These are phyloP conservation scores for Elsinoe ampelina DNA, from an alignment of 2,329 filamentous ascomycete species.

Conservation along the genomic window DNA sequence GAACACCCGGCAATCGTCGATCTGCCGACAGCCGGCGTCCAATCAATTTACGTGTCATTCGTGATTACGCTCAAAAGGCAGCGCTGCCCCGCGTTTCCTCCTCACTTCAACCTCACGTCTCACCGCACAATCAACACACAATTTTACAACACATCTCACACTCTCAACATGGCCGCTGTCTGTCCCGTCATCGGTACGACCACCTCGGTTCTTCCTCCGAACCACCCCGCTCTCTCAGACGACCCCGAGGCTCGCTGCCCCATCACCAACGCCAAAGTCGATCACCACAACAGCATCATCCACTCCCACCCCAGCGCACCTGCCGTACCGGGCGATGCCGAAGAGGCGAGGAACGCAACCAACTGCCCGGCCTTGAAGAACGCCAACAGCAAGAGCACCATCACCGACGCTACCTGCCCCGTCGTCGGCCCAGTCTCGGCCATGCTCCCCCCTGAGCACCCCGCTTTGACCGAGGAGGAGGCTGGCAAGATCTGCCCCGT, in stretches of 20 bases:
- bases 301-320: slow-evolving; percentile 33
- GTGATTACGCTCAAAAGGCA: slow-evolving; percentile 1
- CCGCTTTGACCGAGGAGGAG: slow-evolving; percentile 30
- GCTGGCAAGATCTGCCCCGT: slow-evolving; percentile 34
- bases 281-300: slow-evolving; percentile 35
- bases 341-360: slow-evolving; percentile 27
- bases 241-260: slow-evolving; percentile 37
- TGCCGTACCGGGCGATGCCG: slow-evolving; percentile 22
- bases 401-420: slow-evolving; percentile 37
- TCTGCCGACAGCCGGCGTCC: background rate
- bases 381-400: slow-evolving; percentile 28
- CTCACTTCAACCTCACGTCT: background rate
- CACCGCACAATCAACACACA: background rate
- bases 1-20: background rate
- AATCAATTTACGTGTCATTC: slow-evolving; percentile 3
- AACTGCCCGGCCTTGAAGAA: slow-evolving; percentile 35
- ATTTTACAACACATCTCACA: background rate
- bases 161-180: slow-evolving; percentile 19
- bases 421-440: slow-evolving; percentile 36
- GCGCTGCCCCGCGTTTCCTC: slow-evolving; percentile 8
- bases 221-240: slow-evolving; percentile 33
- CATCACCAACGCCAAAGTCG: slow-evolving; percentile 36
- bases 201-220: slow-evolving; percentile 35
- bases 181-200: slow-evolving; percentile 35
- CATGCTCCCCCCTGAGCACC: slow-evolving; percentile 36